Evolutionary conservation across 1,284 basidiomycete genomes (phyloP), one percentile per base, ranked within the genome.

Genomic region (Termitomyces sp.): DNA sequence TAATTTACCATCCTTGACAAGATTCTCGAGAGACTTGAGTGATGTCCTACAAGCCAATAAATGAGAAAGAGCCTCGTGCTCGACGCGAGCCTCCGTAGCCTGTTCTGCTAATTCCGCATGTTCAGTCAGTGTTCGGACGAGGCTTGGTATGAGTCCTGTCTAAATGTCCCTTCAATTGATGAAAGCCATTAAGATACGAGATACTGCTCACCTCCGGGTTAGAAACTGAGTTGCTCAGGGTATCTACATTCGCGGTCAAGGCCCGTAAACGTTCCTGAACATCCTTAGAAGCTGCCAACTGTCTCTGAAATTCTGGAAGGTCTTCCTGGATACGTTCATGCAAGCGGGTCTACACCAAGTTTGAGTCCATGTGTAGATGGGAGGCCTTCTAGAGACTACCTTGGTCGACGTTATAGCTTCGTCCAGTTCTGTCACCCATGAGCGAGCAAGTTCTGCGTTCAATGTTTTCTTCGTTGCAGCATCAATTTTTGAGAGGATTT

Each of bases 361-460:
- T 34, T 38, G 54, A 48, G 53, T 40, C 44, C 33, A 34, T 42
- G 42, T 43, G 44, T 28, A 19, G 26, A 46, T 21, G 26, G 8
- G 36, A 47, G 43, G 48, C 36, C 46, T 41, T 46, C 47, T 46
- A 48, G 57, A 65, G 42, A 39, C 46, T 61, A 89, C 90, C 74
- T 88, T 86, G 7, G 86, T 88, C 21, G 74, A 70, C 33, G 71
- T 69, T 58, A 92, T 88, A 19, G 82, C 80, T 43, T 80, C 77
- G 61, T 90, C 81, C 24, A 92, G 75, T 65, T 91, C 87, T 0
- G 69, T 63, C 31, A 89, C 71, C 88, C 88, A 92, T 59, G 81
- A 81, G 26, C 78, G 72, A 12, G 84, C 84, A 43, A 85, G 65
- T 21, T 75, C 64, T 34, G 87, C 78, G 57, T 75, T 82, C 36